Evolutionary conservation across 2,329 filamentous ascomycete species (phyloP), one percentile per base, ranked within the genome.

Genomic region (Colletotrichum zoysiae): DNA sequence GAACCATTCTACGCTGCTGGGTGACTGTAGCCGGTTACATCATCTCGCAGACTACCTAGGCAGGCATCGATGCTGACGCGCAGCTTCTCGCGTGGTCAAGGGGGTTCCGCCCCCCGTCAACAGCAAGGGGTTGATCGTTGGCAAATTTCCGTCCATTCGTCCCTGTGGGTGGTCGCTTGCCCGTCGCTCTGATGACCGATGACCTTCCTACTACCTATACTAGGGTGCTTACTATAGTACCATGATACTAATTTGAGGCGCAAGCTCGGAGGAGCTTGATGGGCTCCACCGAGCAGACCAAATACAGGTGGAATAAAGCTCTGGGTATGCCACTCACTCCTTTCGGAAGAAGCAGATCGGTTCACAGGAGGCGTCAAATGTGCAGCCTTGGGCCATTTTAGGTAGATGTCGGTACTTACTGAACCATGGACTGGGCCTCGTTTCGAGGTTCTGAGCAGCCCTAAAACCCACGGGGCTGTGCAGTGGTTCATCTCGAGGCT

Each of bases 21-120:
- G 23, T 35, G 26, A 48, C 26, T 38, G 33, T 23, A 30, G 18
- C 51, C 53, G 55, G 55, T 48, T 66, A 42, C 67, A 46, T 66
- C 46, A 55, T 66, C 62, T 35, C 20, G 51, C 33, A 38, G 18
- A n/a, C 46, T n/a, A n/a, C n/a, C n/a, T 61, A 55, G 62, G 46
- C 67, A 55, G 62, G 59, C 59, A 51, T 48, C 48, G 23, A 55
- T 57, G 42, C 66, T 66, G 62, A 70, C 62, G 55, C 55, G 62
- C 67, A 53, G 61, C 62, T 38, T 23, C 65, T 20, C 51, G 65
- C 30, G 20, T 53, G 18, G 51, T 20, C 40, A 30, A 38, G 26
- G 55, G 46, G 35, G n/a, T 18, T 46, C 38, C 16, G 46, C 23
- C n/a, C 51, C 61, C 67, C 30, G 51, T 51, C 40, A 16, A 7